Evolutionary conservation across 805 yeast species (phyloP).

Genomic region (Myxozyma udenii): DNA sequence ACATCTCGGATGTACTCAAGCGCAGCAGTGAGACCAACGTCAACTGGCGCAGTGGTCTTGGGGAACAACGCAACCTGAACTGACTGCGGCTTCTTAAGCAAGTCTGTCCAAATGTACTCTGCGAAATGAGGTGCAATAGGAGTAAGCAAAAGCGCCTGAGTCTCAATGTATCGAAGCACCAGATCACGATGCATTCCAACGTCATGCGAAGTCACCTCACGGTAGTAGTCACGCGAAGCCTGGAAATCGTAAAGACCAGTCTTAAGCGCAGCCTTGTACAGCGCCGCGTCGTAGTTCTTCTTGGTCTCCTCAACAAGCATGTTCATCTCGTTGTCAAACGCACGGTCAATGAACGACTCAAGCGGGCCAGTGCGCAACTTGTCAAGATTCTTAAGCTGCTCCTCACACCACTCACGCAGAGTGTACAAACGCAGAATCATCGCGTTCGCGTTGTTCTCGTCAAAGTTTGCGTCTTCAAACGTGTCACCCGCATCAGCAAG

Average conservation of each 20-base stretch:
- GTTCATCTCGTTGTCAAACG: conserved; percentile 94
- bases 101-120: conserved; percentile 83
- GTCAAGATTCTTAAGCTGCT: conserved; percentile 43
- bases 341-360: conserved; percentile 72
- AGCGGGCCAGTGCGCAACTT: conserved; percentile 42
- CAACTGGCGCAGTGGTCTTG: conserved; percentile 62
- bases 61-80: conserved; percentile 82
- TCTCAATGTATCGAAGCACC: conserved; percentile 75
- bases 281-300: conserved; percentile 65
- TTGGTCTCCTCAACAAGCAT: conserved; percentile 69
- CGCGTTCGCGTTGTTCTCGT: conserved; percentile 93
- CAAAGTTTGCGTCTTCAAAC: conserved; percentile 96
- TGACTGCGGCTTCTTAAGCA: conserved; percentile 61
- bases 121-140: conserved; percentile 97
- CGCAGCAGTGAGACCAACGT: conserved; percentile 59
- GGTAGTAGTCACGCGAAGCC: conserved; percentile 91
- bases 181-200: conserved; percentile 79
- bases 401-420: conserved; percentile 94
- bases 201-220: conserved; percentile 63
- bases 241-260: conserved; percentile 91
- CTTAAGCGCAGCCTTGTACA: conserved; percentile 86
- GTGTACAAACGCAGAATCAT: conserved; percentile 91
- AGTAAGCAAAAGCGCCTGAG: conserved; percentile 77
- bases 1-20: conserved; percentile 75
- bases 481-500: conserved; percentile 98